Conservation (phyloP, 805 yeast genomes). For the Metschnikowia baotianmanensis region DNA sequence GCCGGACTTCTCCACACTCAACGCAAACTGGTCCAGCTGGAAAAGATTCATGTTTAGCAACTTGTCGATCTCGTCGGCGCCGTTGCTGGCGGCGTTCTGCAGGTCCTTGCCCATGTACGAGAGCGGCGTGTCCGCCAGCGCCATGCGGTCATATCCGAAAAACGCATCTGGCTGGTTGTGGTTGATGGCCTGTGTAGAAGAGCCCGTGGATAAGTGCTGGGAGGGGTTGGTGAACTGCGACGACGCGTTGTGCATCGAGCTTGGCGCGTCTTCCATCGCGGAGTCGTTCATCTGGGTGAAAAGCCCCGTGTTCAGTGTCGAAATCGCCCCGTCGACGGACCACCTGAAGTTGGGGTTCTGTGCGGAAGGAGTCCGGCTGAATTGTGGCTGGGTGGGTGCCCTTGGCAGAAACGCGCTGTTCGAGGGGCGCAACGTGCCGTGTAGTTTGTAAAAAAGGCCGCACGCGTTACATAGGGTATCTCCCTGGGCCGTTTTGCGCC, state of each 20-base stretch:
- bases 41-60: conserved; percentile 39
- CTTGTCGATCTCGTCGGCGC: conserved; percentile 39
- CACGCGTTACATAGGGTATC: conserved; percentile 46
- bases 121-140: conserved; percentile 3
- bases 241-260: not conserved
- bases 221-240: conserved; percentile 3
- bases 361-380: no score
- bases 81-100: conserved; percentile 13
- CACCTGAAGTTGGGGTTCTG: conserved; percentile 7
- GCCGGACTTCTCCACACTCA: conserved; percentile 20
- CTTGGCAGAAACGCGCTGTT: conserved; percentile 18
- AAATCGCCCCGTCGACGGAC: conserved; percentile 12
- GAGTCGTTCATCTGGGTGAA: conserved; percentile 10
- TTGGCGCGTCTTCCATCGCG: not conserved
- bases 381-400: not conserved
- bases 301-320: conserved; percentile 12
- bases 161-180: conserved; percentile 5
- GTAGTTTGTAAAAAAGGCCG: conserved; percentile 44
- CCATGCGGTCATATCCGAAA: conserved; percentile 6
- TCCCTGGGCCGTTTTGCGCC: conserved; percentile 44
- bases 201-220: not conserved
- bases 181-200: not conserved
- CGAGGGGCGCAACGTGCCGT: conserved; percentile 44
- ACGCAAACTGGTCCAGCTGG: conserved; percentile 31
- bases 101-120: conserved; percentile 2